A percentile compares a stretch with the other conserved stretches of the same genome.
These are phyloP conservation scores for Phaeosphaeria sp. DNA, from an alignment of 2,329 filamentous ascomycete genomes.

Conservation along the genomic window DNA sequence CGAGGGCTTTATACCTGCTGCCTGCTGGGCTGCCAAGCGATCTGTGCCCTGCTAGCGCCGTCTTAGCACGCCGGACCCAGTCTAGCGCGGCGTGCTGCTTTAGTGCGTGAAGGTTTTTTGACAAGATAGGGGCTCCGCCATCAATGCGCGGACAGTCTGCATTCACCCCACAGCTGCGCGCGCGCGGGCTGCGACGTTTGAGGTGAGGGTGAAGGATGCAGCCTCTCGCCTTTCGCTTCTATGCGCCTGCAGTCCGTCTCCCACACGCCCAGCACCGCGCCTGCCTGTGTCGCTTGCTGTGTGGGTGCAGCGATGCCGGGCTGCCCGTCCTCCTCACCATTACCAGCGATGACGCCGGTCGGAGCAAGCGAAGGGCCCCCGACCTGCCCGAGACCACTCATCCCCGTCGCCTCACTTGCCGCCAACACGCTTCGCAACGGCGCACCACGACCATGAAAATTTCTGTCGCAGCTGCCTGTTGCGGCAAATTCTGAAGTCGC, in stretches of 20 bases:
- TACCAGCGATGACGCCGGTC: constrained; percentile 30
- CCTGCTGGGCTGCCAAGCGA: not conserved
- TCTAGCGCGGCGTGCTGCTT: constrained; percentile 23
- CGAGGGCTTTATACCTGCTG: constrained; percentile 29
- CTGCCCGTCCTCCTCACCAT: constrained; percentile 6
- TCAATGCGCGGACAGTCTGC: constrained; percentile 23
- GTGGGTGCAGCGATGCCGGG: constrained; percentile 3
- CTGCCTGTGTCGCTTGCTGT: not conserved
- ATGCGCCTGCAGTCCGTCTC: not conserved
- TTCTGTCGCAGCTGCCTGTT: constrained; percentile 16
- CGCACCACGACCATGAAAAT: constrained; percentile 19
- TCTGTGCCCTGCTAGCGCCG: constrained; percentile 8
- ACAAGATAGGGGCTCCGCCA: constrained; percentile 31
- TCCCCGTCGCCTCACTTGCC: constrained; percentile 31
- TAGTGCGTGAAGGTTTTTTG: constrained; percentile 33
- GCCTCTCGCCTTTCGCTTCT: not conserved
- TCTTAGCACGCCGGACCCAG: constrained; percentile 16
- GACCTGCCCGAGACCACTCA: constrained; percentile 25
- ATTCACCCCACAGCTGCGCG: constrained; percentile 16
- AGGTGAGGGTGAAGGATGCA: not conserved
- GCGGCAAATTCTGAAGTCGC: constrained; percentile 2
- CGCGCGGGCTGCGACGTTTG: constrained; percentile 15
- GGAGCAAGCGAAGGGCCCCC: constrained; percentile 17
- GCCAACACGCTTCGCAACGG: constrained; percentile 11
- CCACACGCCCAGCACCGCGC: too few relatives aligned